Evolutionary conservation across 495 filamentous ascomycete species (phyloP), one percentile per base, ranked within the genome.

Genomic region (Penicillium subrubescens): DNA sequence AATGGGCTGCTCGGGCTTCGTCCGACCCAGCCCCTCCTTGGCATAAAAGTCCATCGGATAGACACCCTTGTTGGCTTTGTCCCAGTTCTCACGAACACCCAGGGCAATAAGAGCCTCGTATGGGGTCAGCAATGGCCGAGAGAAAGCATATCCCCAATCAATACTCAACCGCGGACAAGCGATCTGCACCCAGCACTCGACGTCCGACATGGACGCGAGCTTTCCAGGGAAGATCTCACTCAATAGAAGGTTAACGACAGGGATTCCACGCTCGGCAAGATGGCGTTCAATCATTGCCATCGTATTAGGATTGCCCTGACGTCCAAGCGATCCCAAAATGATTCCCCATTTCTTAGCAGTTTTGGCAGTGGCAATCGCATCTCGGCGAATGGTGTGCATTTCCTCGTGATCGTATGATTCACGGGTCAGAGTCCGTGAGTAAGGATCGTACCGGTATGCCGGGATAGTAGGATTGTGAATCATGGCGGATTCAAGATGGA

Each of bases 1-100:
- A 55, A 67, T 33, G 21, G 67, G 66, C 55, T 79, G 81, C 51
- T 74, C 75, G 44, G 82, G 83, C 74, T 79, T 91, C 27, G 90
- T 92, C 71, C 96, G 86, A 15, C 95, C 95, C 39, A 99, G 75
- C 0, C 95, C 95, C 14, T 97, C 92, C 74, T 90, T 95, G 0
- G 88, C 92, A 81, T 99, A 99, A 66, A 95, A 99, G 77, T 98
- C 94, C 95, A 99, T 99, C 6, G 92, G 92, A 76, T 99, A 99
- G n/a, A 94, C 84, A 5, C 86, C 90, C 17, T 81, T 79, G 62
- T 89, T 88, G 21, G 73, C 80, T 54, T 80, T 80, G 12, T 86
- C 84, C 94, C 94, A 97, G 57, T 88, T 88, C 63, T 94, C 83
- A 67, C 83, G 86, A 57, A 87, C 86, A 5, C 89, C 92, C 50